Evolutionary conservation across 1,139 yeast species (phyloP).

Genomic region (Saccharomyces hybrid): DNA sequence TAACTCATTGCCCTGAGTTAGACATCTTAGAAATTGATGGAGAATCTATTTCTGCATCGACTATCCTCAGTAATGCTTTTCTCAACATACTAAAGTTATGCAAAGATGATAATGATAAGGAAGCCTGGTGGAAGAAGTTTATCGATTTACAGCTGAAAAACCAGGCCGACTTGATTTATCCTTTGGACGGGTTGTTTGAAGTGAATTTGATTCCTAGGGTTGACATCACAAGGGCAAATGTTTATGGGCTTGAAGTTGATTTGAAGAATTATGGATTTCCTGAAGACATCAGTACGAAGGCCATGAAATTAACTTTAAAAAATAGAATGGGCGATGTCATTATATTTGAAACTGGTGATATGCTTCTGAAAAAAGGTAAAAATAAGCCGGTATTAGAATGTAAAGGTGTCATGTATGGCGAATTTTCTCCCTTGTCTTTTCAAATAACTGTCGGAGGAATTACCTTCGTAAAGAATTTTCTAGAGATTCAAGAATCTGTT

Average conservation of each 20-base stretch:
- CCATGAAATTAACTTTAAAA: slow-evolving; percentile 16
- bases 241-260: slow-evolving; percentile 17
- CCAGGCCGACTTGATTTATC: slow-evolving; percentile 18
- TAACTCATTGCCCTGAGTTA: slow-evolving; percentile 35
- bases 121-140: slow-evolving; percentile 26
- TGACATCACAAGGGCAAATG: slow-evolving; percentile 14
- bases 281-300: slow-evolving; percentile 14
- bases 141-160: slow-evolving; percentile 12
- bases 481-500: slow-evolving; percentile 6
- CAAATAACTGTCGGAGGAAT: slow-evolving; percentile 24
- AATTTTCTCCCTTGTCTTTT: slow-evolving; percentile 17
- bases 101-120: slow-evolving; percentile 13
- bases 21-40: slow-evolving; percentile 21
- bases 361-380: slow-evolving; percentile 5
- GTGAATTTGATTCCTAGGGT: slow-evolving; percentile 9
- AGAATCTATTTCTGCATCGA: slow-evolving; percentile 21
- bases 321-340: slow-evolving; percentile 16
- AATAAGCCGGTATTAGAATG: slow-evolving; percentile 13
- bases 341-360: slow-evolving; percentile 10
- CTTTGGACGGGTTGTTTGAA: slow-evolving; percentile 21
- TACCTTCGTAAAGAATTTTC: slow-evolving; percentile 21
- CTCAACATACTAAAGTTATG: slow-evolving; percentile 24
- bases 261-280: slow-evolving; percentile 16
- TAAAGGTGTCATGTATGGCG: slow-evolving; percentile 19
- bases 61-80: slow-evolving; percentile 26